Conservation (phyloP, 1,284 basidiomycete genomes). For the Ganoderma leucocontextum region DNA sequence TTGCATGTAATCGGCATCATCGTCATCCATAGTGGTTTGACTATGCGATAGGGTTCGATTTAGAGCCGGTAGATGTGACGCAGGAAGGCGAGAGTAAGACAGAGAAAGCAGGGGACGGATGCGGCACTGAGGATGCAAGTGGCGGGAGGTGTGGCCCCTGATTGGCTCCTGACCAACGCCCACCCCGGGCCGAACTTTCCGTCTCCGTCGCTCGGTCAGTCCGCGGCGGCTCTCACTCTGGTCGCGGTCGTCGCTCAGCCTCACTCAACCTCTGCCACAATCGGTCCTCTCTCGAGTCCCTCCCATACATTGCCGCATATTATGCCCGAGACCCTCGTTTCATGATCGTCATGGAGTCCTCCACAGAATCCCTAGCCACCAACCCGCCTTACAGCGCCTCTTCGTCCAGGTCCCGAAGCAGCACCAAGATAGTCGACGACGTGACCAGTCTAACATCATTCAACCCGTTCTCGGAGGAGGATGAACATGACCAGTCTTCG, state of each 20-base stretch:
- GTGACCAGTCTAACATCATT: slow-evolving; percentile 78
- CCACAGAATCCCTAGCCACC: slow-evolving; percentile 26
- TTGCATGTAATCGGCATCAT: slow-evolving; percentile 91
- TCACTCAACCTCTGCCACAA: neutral
- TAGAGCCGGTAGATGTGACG: neutral
- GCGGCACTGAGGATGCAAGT: slow-evolving; percentile 19
- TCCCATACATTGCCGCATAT: neutral
- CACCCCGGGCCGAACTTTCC: neutral
- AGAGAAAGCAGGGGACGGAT: slow-evolving; percentile 7
- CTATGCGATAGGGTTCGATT: neutral
- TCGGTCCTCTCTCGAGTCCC: neutral
- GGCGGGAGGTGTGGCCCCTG: slow-evolving; percentile 10
- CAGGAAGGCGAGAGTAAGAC: neutral
- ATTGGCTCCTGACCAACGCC: slow-evolving; percentile 19
- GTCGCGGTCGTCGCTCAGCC: neutral
- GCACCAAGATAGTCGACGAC: slow-evolving; percentile 69
- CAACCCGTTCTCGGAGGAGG: slow-evolving; percentile 88
- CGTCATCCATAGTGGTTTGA: slow-evolving; percentile 73
- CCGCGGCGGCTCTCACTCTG: neutral
- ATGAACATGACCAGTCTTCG: slow-evolving; percentile 84
- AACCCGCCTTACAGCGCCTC: slow-evolving; percentile 37
- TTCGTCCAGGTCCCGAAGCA: slow-evolving; percentile 68
- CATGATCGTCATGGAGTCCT: slow-evolving; percentile 23
- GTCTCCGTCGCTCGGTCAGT: neutral
- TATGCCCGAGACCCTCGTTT: neutral